A percentile compares a stretch with the other conserved stretches of the same genome.
Evolutionary conservation across 2,329 filamentous ascomycete genomes (phyloP).

Genomic region (Beauveria varroae): DNA sequence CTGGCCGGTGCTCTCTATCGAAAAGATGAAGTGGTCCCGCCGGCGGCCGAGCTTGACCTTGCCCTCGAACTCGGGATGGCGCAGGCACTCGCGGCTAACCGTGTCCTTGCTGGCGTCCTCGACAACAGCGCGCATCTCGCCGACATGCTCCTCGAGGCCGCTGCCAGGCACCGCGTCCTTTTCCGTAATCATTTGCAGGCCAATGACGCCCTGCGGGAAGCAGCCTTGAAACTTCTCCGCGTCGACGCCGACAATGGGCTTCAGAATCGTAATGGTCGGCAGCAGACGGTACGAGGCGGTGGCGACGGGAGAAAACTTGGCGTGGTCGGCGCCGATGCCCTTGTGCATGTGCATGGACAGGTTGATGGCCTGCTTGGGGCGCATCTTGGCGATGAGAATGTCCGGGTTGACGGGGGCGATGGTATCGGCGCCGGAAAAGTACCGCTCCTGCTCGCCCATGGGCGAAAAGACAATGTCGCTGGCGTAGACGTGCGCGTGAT

Average conservation of each 20-base stretch:
- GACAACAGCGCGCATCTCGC: slow-evolving; percentile 83
- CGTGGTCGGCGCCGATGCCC: slow-evolving; percentile 87
- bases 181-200: slow-evolving; percentile 61
- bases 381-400: slow-evolving; percentile 88
- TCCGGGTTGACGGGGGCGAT: slow-evolving; percentile 81
- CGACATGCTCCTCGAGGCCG: slow-evolving; percentile 66
- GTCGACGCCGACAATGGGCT: slow-evolving; percentile 78
- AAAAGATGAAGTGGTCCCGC: slow-evolving; percentile 96
- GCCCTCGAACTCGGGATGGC: slow-evolving; percentile 86
- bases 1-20: slow-evolving; percentile 89
- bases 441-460: slow-evolving; percentile 62
- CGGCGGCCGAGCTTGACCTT: slow-evolving; percentile 90
- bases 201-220: slow-evolving; percentile 85
- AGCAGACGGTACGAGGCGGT: slow-evolving; percentile 89
- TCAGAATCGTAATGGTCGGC: slow-evolving; percentile 75
- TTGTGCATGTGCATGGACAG: slow-evolving; percentile 91
- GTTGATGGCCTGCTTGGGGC: slow-evolving; percentile 80
- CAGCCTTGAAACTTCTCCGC: slow-evolving; percentile 85
- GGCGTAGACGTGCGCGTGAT: slow-evolving; percentile 78
- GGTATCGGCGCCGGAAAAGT: slow-evolving; percentile 59
- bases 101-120: slow-evolving; percentile 87
- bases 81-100: slow-evolving; percentile 84
- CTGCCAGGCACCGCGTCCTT: slow-evolving; percentile 56
- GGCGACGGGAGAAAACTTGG: slow-evolving; percentile 94
- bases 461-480: slow-evolving; percentile 69